Conservation (phyloP, 148 eudicot genomes). For the Gaultheria prostrata region DNA sequence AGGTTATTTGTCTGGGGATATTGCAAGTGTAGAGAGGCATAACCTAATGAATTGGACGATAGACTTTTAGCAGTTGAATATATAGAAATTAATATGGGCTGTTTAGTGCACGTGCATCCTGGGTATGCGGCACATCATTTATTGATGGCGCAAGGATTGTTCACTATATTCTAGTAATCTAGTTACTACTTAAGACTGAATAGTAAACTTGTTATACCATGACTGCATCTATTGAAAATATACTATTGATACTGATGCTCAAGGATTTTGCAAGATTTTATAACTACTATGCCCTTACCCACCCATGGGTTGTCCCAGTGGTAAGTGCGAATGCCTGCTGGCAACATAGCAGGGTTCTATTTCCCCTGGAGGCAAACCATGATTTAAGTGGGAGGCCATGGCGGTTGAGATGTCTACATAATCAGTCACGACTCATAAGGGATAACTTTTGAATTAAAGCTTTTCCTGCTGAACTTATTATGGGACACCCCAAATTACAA, state of each 20-base stretch:
- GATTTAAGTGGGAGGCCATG: too few species aligned
- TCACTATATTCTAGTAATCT: background rate
- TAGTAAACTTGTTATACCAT: background rate
- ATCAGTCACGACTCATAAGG: background rate
- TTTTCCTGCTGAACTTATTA: background rate
- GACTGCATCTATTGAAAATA: background rate
- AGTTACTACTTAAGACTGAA: background rate
- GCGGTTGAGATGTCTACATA: background rate
- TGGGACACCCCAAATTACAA: background rate
- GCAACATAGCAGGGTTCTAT: too few species aligned
- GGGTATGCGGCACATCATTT: background rate
- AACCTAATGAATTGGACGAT: background rate
- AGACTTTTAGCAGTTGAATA: background rate
- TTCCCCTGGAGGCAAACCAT: too few species aligned
- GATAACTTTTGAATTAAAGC: background rate
- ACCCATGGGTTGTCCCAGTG: too few species aligned
- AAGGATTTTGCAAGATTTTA: background rate
- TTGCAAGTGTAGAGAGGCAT: background rate
- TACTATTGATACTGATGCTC: background rate
- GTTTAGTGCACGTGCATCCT: background rate
- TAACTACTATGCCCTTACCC: background rate
- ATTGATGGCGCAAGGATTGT: background rate
- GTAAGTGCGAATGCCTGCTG: too few species aligned
- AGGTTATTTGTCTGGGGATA: background rate
- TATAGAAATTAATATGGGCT: background rate